Evolutionary conservation across 129 eudicot genomes (phyloP).

Genomic region (Helianthus tuberosus): DNA sequence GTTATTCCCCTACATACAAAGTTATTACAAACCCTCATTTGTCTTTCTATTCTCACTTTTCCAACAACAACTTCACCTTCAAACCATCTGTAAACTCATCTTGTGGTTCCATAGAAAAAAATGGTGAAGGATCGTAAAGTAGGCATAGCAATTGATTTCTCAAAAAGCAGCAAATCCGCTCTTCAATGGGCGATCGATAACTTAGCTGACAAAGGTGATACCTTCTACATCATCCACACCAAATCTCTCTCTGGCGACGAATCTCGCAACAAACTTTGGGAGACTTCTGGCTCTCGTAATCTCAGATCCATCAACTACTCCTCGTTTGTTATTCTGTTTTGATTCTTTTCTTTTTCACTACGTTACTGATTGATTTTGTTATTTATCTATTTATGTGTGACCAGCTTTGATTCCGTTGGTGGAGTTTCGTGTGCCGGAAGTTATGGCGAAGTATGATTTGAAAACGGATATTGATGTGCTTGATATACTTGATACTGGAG

Average conservation of each 20-base stretch:
- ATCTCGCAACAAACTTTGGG: constrained; percentile 58
- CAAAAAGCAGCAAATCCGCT: constrained; percentile 87
- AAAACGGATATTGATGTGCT: constrained; percentile 59
- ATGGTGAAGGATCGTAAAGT: constrained; percentile 79
- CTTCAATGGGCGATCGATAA: constrained; percentile 79
- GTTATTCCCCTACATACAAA: no score
- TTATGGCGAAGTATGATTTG: constrained; percentile 61
- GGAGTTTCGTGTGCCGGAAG: constrained; percentile 71
- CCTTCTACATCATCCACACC: constrained; percentile 63
- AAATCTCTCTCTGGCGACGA: constrained; percentile 40
- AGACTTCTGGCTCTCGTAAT: constrained; percentile 71
- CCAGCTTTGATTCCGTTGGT: constrained; percentile 66
- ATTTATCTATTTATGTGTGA: background rate
- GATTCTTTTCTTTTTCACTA: constrained; percentile 8
- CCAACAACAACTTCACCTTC: background rate
- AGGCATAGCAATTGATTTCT: constrained; percentile 96
- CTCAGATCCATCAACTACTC: constrained; percentile 1
- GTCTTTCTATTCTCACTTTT: background rate
- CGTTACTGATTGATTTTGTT: background rate
- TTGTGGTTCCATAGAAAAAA: constrained; percentile 2
- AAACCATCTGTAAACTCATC: constrained; percentile 5
- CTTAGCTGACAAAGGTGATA: constrained; percentile 73
- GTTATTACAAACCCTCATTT: constrained; percentile 16
- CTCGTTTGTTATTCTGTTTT: background rate
- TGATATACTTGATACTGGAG: constrained; percentile 67